A percentile compares a stretch with the other conserved stretches of the same genome.
These are phyloP conservation scores for Melampsora abietis-canadensis DNA, from an alignment of 1,284 basidiomycete genomes.

Conservation along the genomic window DNA sequence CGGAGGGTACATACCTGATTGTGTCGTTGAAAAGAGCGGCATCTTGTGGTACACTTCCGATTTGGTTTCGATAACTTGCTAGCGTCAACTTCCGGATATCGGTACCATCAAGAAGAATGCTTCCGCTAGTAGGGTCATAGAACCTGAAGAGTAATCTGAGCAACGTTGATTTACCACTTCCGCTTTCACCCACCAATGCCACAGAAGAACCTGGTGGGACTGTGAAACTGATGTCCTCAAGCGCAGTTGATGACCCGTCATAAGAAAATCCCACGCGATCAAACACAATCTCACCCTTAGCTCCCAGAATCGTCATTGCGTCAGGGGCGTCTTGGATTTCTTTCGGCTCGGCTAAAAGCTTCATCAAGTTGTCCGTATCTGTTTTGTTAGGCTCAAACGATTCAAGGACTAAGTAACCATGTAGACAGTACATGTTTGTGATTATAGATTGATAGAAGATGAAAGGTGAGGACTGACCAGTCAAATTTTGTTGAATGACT, in stretches of 20 bases:
- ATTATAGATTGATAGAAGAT: too few relatives aligned
- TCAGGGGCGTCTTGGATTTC: slow-evolving; percentile 76
- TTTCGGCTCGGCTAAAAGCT: slow-evolving; percentile 55
- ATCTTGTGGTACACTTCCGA: slow-evolving; percentile 79
- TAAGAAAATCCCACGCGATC: slow-evolving; percentile 58
- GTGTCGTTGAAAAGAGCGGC: slow-evolving; percentile 77
- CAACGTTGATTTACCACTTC: slow-evolving; percentile 62
- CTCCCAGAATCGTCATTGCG: slow-evolving; percentile 69
- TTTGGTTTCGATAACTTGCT: slow-evolving; percentile 67
- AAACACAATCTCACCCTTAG: slow-evolving; percentile 76
- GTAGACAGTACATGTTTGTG: too few relatives aligned
- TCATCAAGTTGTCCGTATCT: slow-evolving; percentile 54
- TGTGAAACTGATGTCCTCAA: slow-evolving; percentile 75
- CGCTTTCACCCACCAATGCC: slow-evolving; percentile 65
- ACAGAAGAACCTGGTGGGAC: slow-evolving; percentile 75
- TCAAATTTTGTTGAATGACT: slow-evolving; percentile 57
- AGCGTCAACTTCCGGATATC: slow-evolving; percentile 83
- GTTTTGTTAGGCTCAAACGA: background rate
- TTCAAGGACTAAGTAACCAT: slow-evolving; percentile 57
- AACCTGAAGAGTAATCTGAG: slow-evolving; percentile 80
- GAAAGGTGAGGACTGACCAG: slow-evolving; percentile 54
- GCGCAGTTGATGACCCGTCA: slow-evolving; percentile 68
- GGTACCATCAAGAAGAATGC: slow-evolving; percentile 69
- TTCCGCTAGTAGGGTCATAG: slow-evolving; percentile 74
- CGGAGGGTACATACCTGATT: slow-evolving; percentile 57